These are phyloP conservation scores for Dryadomyces quercus-mongolicae DNA, from an alignment of 2,329 filamentous ascomycete species.

Conservation along the genomic window DNA sequence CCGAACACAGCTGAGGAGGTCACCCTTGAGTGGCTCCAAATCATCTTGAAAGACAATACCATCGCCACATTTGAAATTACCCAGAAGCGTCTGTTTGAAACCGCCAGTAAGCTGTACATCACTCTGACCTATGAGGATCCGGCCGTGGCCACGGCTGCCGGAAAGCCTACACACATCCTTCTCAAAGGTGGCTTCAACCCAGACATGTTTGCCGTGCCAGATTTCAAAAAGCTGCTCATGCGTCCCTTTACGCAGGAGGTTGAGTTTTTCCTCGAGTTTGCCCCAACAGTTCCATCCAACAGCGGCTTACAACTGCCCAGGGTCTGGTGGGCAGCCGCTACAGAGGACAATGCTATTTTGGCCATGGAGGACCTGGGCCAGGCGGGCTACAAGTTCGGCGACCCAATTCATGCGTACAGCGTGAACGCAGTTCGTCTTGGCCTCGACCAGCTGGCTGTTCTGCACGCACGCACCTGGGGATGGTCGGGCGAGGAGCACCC, in stretches of 20 bases:
- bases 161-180: not conserved
- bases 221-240: constrained; percentile 12
- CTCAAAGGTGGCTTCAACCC: constrained; percentile 46
- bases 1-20: not conserved
- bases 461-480: constrained; percentile 19
- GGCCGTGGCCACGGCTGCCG: not conserved
- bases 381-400: not conserved
- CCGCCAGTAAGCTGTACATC: not conserved
- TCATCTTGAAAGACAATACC: not conserved
- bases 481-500: constrained; percentile 14
- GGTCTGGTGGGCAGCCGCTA: not conserved
- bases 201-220: constrained; percentile 13
- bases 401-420: constrained; percentile 4
- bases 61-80: not conserved
- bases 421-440: constrained; percentile 11
- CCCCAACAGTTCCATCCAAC: not conserved
- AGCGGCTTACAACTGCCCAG: not conserved
- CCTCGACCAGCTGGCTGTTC: constrained; percentile 22
- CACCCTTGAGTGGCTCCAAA: not conserved
- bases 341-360: not conserved
- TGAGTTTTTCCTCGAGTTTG: not conserved
- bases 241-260: not conserved
- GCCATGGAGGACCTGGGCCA: not conserved
- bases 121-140: not conserved
- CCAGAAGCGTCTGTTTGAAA: not conserved